phyloP scores from a whole-genome alignment of 345 rosid genomes.

The Linum tenue region DNA sequence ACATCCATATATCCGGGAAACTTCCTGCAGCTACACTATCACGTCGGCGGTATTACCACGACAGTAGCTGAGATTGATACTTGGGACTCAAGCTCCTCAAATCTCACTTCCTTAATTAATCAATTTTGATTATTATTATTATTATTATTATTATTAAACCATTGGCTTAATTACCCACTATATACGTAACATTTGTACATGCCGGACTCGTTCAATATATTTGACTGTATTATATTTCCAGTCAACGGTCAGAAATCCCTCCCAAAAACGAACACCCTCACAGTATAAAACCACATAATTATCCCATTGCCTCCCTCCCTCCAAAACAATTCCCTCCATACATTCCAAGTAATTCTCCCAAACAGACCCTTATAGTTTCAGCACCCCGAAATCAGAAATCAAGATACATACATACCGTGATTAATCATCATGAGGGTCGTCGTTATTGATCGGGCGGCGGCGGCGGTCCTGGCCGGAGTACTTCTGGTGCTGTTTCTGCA shows the following conservation, averaged over 20 bases:
- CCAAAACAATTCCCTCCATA: slow-evolving; percentile 1
- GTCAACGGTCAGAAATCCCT: slow-evolving; percentile 31
- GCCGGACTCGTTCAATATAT: slow-evolving; percentile 17
- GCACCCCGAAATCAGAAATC: too few species aligned
- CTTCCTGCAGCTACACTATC: slow-evolving; percentile 2
- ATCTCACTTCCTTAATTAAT: background rate
- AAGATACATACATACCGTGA: too few species aligned
- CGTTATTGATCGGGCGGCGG: slow-evolving; percentile 14
- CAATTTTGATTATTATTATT: too few species aligned
- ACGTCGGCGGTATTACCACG: too few species aligned
- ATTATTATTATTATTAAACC: too few species aligned
- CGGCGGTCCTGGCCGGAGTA: background rate
- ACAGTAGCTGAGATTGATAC: background rate
- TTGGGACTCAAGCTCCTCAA: slow-evolving; percentile 4
- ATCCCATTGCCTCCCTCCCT: background rate
- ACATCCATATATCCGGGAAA: slow-evolving; percentile 2
- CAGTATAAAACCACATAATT: background rate
- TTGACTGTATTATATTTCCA: background rate
- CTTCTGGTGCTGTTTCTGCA: slow-evolving; percentile 17
- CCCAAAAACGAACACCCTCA: background rate
- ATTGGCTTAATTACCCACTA: too few species aligned
- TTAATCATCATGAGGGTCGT: slow-evolving; percentile 17
- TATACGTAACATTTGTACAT: background rate
- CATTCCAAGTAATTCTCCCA: background rate
- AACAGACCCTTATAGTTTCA: background rate